phyloP scores from a whole-genome alignment of 345 rosid species.

The Gossypium rotundifolium region DNA sequence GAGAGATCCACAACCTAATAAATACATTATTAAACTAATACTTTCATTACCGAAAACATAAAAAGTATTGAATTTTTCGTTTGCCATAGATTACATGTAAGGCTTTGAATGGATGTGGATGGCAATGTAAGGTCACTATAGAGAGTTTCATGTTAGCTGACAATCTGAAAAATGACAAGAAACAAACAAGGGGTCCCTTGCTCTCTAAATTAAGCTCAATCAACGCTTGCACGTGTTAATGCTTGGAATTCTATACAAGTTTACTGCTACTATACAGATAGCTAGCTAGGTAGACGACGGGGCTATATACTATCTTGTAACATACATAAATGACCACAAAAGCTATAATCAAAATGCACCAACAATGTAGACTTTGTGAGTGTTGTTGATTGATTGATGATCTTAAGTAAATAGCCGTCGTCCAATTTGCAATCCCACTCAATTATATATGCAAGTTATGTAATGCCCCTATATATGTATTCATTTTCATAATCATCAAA shows the following conservation, averaged over 20 bases:
- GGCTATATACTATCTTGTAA: not conserved
- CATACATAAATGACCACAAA: not conserved
- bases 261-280: not conserved
- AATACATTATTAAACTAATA: not conserved
- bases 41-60: not conserved
- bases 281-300: not conserved
- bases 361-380: not conserved
- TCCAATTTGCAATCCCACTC: slow-evolving; percentile 1
- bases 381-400: not conserved
- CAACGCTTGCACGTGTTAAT: not conserved
- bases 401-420: not conserved
- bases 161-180: not conserved
- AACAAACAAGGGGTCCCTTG: not conserved
- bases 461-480: not conserved
- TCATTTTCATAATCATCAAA: not conserved
- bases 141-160: not conserved
- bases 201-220: not conserved
- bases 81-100: not conserved
- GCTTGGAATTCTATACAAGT: not conserved
- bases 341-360: not conserved
- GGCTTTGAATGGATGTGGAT: not conserved
- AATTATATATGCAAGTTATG: not conserved
- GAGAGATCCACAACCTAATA: not conserved
- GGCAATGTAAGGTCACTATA: not conserved
- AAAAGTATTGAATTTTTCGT: not conserved